Base-by-base conservation (phyloP, 371 early-diverging fungal genomes). In the Conidiobolus incongruus region DNA sequence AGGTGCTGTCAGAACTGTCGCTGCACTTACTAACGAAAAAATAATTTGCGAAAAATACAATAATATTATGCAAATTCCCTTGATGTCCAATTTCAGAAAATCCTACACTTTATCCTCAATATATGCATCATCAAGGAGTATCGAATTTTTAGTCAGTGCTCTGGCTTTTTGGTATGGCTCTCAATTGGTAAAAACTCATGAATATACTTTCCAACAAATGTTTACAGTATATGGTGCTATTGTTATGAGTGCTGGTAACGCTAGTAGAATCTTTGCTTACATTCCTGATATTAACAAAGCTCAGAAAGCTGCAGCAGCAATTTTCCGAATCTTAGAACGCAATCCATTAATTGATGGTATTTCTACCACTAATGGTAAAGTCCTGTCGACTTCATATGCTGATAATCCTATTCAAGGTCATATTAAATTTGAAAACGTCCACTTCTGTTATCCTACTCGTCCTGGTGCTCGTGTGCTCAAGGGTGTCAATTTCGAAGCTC, bases 371-470 rank as follows among this genome's bases (percentile, higher is more conserved):
- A 3, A 26, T 4, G 26, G 26, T 26, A 26, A 26, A 26, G 8
- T 4, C 3, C 26, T 26, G 8, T 8, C 26, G 3, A 26, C 26
- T 26, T 3, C 4, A 26, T 42, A 56, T 17, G 39, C 41, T 52
- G 34, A 56, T 43, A 21, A 40, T 33, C 22, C 60, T 65, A 35
- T 79, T 31, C 38, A 23, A 15, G 82, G 80, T 24, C 60, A 68
- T 4, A 52, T 78, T 30, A 40, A 49, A 0, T 66, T 78, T 35
- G 53, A 65, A 26, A 52, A 72, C 38, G 74, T 77, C 23, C 54
- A 68, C 6, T 91, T 91, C 62, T 58, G 59, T 30, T 89, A 94
- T 54, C 93, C 93, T 32, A 72, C 76, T 41, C 74, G 92, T 29
- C 73, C 73, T 10, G 66, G 80, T 49, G 63, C 77, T 34, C 56